Base-by-base conservation (phyloP, 805 yeast genomes). In the Metschnikowia cerradonensis region DNA sequence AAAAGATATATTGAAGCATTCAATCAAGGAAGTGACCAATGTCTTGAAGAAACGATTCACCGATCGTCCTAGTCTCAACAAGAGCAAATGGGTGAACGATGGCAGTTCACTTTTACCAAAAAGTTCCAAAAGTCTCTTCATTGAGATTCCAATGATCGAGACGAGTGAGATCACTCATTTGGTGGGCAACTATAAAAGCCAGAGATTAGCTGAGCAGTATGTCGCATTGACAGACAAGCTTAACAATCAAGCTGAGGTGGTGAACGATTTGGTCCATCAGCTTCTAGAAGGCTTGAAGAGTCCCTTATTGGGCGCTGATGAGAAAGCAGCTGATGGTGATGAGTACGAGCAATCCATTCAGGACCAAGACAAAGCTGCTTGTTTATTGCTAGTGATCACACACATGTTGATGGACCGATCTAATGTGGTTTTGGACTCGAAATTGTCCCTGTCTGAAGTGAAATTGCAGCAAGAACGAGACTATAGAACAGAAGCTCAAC, bases 301-400 rank as follows among this genome's bases (percentile, higher is more conserved):
- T n/a, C 82, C 82, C 0, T 71, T 87, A 6, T 67, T 80, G 37
- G 58, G 64, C 3, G 66, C 64, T 32, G 84, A 40, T 6, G 53
- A 82, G 46, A 67, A 67, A 32, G 70, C 68, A 35, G 82, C 83
- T 2, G 82, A 84, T 47, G 90, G 91, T 13, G 86, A 82, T 45
- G 97, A 90, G 60, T 94, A 91, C 65, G 83, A 81, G 11, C 78
- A 77, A 4, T 83, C 96, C 0, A 71, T 92, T 45, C 80, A 81
- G 39, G 84, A 80, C 43, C 98, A 92, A 65, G 95, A 86, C 51
- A 75, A 78, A 51, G 85, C 85, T 0, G 80, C 81, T 38, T 75
- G 80, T 0, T 76, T 81, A 50, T 69, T 88, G 51, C 81, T 80
- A 47, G 77, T 80, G 17, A 52, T 87, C 6, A 81, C 81, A 49